Conservation (phyloP, 2,329 filamentous ascomycete species). For the Hortaea sp. region DNA sequence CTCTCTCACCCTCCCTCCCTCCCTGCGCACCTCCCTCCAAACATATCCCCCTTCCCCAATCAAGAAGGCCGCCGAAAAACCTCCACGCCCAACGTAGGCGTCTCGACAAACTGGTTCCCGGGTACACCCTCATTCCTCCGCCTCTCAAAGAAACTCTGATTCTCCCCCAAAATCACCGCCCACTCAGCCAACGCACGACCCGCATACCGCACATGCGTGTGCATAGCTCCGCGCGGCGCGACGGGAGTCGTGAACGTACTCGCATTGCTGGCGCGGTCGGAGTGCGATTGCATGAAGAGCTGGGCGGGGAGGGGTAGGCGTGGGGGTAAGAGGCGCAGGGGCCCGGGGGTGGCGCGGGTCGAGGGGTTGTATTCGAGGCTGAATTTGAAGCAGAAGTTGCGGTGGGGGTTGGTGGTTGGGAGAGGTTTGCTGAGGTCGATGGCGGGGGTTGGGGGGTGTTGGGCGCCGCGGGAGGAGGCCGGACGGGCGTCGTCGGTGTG, state of each 20-base stretch:
- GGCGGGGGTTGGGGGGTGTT: not conserved
- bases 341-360: slow-evolving; percentile 40
- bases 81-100: slow-evolving; percentile 55
- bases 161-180: slow-evolving; percentile 64
- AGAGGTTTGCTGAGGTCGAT: too few relatives aligned
- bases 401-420: slow-evolving; percentile 26
- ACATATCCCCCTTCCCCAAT: not conserved
- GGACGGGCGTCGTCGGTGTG: slow-evolving; percentile 4
- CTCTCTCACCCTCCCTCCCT: not conserved
- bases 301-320: slow-evolving; percentile 63
- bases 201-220: slow-evolving; percentile 46
- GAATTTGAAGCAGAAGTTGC: slow-evolving; percentile 62
- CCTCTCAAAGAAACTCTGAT: slow-evolving; percentile 71
- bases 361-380: slow-evolving; percentile 57
- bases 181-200: slow-evolving; percentile 71
- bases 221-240: slow-evolving; percentile 29
- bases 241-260: slow-evolving; percentile 1
- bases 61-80: slow-evolving; percentile 33
- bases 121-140: slow-evolving; percentile 64
- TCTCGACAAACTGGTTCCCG: slow-evolving; percentile 57
- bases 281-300: slow-evolving; percentile 43
- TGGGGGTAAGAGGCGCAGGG: slow-evolving; percentile 55
- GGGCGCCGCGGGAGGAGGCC: not conserved
- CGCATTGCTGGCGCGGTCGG: slow-evolving; percentile 6
- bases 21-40: too few relatives aligned